Base-by-base conservation (phyloP, 139 green algal species). In the Mesotaenium endlicherianum region DNA sequence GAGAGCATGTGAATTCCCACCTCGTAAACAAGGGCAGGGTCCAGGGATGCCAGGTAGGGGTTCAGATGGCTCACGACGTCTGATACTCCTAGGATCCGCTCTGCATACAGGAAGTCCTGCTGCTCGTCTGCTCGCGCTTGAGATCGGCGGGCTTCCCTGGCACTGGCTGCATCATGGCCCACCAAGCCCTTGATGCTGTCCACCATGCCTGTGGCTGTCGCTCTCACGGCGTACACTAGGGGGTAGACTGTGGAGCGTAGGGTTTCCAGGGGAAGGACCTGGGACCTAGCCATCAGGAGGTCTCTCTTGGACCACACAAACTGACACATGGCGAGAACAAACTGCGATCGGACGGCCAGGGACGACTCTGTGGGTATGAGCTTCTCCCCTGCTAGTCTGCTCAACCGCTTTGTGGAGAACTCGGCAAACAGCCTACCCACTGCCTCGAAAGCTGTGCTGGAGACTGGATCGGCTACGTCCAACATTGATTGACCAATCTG, bases 11-110 rank as follows among this genome's bases (percentile, higher is more conserved):
- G 42, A 16, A 78, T 1, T 34, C 75, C 81, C 49, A 85, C 71
- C 59, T 87, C 81, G 47, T 70, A 87, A 17, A 87, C 60, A 20
- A 87, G 36, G 26, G 81, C 53, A n/a, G 81, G 81, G 39, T 87
- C 81, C 36, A 87, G 55, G 14, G 81, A 87, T 11, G 41, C 50
- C 26, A 87, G 42, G 67, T 78, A 87, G 2, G 81, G 81, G 1
- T 26, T 44, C 3, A 87, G 49, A 58, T 84, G 75, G 43, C 74
- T 85, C 1, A 87, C 81, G 40, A 87, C 78, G n/a, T 87, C 81
- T 26, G 72, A 79, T 1, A 87, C 74, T 0, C 81, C 81, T 0
- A 87, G 57, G 30, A 53, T 85, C 44, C 55, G 45, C 47, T 87
- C 79, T 36, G 79, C 70, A 59, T 79, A 68, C 57, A 76, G 36